Evolutionary conservation across 1,284 basidiomycete species (phyloP).

Genomic region (Irpex sp.): DNA sequence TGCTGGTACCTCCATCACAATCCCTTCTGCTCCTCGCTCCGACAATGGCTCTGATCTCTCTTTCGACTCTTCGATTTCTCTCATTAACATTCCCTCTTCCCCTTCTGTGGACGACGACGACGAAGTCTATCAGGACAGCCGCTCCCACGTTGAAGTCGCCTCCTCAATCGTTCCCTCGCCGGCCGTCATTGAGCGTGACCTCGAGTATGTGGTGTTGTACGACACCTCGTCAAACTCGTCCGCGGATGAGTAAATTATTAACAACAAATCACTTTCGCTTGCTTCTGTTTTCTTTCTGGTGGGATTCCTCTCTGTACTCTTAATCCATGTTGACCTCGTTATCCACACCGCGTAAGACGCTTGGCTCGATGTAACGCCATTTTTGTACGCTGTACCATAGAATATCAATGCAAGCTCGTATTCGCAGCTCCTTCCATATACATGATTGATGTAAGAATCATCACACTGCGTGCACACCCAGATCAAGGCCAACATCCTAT

Average conservation of each 20-base stretch:
- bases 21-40: conserved; percentile 34
- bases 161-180: conserved; percentile 22
- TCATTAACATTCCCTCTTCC: conserved; percentile 56
- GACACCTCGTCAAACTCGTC: conserved; percentile 50
- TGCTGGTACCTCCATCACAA: conserved; percentile 14
- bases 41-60: conserved; percentile 46
- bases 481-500: too few relatives aligned
- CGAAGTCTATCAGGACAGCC: conserved; percentile 55
- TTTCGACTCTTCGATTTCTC: conserved; percentile 54
- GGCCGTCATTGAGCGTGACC: conserved; percentile 24
- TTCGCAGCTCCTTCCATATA: not conserved
- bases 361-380: not conserved
- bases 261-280: not conserved
- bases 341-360: not conserved
- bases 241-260: conserved; percentile 36
- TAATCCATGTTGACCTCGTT: not conserved
- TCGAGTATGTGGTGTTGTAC: conserved; percentile 69
- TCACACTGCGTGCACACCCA: too few relatives aligned
- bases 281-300: not conserved
- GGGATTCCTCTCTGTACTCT: not conserved
- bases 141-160: conserved; percentile 32
- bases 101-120: conserved; percentile 36
- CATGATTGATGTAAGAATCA: not conserved
- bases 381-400: not conserved
- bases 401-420: not conserved